These are phyloP conservation scores for Daldinia eschscholtzii DNA, from an alignment of 2,329 filamentous ascomycete species.

Conservation along the genomic window DNA sequence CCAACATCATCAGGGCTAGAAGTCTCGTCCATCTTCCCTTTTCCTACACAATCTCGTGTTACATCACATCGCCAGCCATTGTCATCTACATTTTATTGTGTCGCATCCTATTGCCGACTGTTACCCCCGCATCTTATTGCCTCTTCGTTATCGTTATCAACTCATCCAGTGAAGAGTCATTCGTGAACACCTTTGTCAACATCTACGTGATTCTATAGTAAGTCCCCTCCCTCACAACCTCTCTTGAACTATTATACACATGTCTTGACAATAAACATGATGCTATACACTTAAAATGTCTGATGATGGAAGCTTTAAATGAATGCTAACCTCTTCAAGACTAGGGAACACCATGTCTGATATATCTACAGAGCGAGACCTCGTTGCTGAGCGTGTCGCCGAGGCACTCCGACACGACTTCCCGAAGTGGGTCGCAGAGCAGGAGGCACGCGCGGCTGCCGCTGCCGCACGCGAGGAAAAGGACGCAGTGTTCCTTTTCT, in stretches of 20 bases:
- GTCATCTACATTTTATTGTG: not conserved
- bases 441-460: not conserved
- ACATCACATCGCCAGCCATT: no score
- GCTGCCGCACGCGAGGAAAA: not conserved
- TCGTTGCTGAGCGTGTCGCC: not conserved
- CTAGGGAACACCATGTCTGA: not conserved
- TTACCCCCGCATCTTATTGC: not conserved
- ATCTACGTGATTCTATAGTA: not conserved
- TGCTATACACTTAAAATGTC: not conserved
- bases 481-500: slow-evolving; percentile 40
- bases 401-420: slow-evolving; percentile 18
- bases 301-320: not conserved
- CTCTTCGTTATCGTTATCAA: not conserved
- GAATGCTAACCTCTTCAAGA: not conserved
- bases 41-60: not conserved
- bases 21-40: not conserved
- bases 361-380: not conserved
- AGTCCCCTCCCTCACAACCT: not conserved
- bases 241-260: not conserved
- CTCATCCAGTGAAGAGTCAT: not conserved
- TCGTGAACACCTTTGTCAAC: not conserved
- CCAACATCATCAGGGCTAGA: not conserved
- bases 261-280: not conserved
- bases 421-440: slow-evolving; percentile 11
- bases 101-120: not conserved